These are phyloP conservation scores for Pythium rhizo-oryzae DNA, from an alignment of 352 stramenopile species.

Conservation along the genomic window DNA sequence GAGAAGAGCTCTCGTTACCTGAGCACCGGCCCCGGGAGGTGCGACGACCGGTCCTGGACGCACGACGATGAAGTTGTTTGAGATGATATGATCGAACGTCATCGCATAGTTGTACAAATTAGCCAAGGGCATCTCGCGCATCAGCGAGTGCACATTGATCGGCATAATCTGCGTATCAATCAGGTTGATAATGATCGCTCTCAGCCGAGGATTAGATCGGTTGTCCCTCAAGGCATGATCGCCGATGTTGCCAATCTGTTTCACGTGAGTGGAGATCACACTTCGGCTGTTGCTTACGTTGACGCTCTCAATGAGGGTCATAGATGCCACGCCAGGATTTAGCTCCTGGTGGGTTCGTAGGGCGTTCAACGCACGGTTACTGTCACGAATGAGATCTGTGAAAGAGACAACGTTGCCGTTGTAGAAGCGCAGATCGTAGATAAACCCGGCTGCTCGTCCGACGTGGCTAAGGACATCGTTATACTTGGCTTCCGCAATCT, in stretches of 20 bases:
- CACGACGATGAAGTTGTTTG: not conserved
- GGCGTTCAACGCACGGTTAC: not conserved
- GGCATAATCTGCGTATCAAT: not conserved
- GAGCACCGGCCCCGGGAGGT: no score
- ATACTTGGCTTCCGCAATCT: not conserved
- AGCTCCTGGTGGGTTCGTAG: no score
- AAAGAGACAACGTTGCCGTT: not conserved
- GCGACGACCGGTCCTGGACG: no score
- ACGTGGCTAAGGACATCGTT: not conserved
- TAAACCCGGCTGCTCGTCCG: not conserved
- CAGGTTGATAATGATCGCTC: not conserved
- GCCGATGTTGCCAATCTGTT: no score
- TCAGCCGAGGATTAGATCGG: not conserved
- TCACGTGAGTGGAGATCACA: not conserved
- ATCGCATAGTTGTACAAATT: slow-evolving; percentile 2
- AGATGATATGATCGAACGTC: not conserved
- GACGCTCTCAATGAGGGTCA: not conserved
- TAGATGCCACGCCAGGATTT: not conserved
- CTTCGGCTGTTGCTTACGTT: not conserved
- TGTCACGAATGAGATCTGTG: no score
- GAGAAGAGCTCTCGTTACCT: no score
- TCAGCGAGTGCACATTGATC: slow-evolving; percentile 2
- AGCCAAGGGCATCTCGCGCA: not conserved
- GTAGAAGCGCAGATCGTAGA: slow-evolving; percentile 1
- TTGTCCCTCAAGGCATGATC: no score